Base-by-base conservation (phyloP, 1,284 basidiomycete species). In the Rhodotorula mucilaginosa region DNA sequence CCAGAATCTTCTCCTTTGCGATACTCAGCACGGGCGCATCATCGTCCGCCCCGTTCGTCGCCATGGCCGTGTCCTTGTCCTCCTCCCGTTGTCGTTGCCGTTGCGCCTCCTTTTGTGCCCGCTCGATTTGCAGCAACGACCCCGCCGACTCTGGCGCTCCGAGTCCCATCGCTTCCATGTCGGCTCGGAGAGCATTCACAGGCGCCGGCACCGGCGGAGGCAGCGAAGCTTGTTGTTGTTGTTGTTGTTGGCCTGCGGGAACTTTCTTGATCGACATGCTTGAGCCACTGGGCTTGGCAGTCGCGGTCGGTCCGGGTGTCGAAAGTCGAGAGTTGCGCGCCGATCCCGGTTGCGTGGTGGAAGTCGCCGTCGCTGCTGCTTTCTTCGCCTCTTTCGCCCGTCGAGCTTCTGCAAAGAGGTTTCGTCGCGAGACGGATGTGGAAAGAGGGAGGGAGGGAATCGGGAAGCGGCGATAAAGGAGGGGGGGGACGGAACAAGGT, bases 1-100 rank as follows among this genome's bases (percentile, higher is more conserved):
- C 90, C 21, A 98, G 80, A 64, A 98, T 82, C 80, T 91, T 94
- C 80, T 93, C 93, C 75, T 88, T 86, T 19, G 92, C 89, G 78
- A 93, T 85, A 2, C 47, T 64, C 21, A 67, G 5, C 18, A 59
- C 61, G 23, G 64, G 60, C 51, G 48, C 46, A 29, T 56, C 23
- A 49, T 60, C 23, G 19, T 61, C 63, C 0, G 77, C 80, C 67
- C 90, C 90, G 58, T 86, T 15, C 31, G 6, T 39, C 61, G 21
- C 5, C 48, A 5, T 31, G 19, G 46, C 16, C 18, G 23, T 52
- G 21, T 31, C 29, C 46, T 48, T 44, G 6, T 34, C 46, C 46
- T 31, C 54, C 44, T n/a, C 47, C 31, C 3, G 21, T 15, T 49
- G 19, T 26, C 16, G 5, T 29, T 49, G 54, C 54, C 54, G 54